Evolutionary conservation across 352 stramenopile species (phyloP), one percentile per base, ranked within the genome.

Genomic region (Phytophthora agathidicida): DNA sequence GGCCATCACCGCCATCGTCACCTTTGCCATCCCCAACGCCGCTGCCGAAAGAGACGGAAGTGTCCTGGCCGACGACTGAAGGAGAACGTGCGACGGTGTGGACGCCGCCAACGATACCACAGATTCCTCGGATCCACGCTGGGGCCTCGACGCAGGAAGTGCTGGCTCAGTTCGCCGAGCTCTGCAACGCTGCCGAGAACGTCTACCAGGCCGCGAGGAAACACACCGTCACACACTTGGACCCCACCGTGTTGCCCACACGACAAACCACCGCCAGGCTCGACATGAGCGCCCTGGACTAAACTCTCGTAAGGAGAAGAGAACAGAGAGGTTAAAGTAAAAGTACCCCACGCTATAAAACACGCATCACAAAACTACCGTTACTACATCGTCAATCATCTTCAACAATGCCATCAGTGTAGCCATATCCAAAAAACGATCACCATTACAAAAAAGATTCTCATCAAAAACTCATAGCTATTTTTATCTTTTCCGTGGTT

Each of bases 231-330:
- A 58, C 60, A 3, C 47, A 64, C 30, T 28, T 68, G 41, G 65
- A 75, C 19, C 52, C 63, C 5, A 45, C 51, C 6, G 35, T 52
- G 11, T 13, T 58, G 14, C 51, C 38, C 30, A 45, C 46, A 26
- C 38, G 24, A 14, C 53, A 56, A 20, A 44, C 47, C 2, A 61
- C 45, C 28, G 47, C 42, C 3, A 52, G 56, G 62, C 35, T 75
- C 24, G 61, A 75, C 42, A 68, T 75, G 51, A 72, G 61, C 27
- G 67, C 67, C 1, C 38, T 75, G 13, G 67, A 75, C 31, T 75
- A 68, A 59, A 20, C 11, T 23, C 23, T 13, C 13, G 14, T 17
- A 24, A 11, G 20, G 5, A 62, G 19, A 20, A 41, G 17, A 53
- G 30, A 33, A 22, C 11, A 41, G 30, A 38, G 11, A 28, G 20